These are phyloP conservation scores for Yamadazyma sp. DNA, from an alignment of 1,139 yeast species.

Conservation along the genomic window DNA sequence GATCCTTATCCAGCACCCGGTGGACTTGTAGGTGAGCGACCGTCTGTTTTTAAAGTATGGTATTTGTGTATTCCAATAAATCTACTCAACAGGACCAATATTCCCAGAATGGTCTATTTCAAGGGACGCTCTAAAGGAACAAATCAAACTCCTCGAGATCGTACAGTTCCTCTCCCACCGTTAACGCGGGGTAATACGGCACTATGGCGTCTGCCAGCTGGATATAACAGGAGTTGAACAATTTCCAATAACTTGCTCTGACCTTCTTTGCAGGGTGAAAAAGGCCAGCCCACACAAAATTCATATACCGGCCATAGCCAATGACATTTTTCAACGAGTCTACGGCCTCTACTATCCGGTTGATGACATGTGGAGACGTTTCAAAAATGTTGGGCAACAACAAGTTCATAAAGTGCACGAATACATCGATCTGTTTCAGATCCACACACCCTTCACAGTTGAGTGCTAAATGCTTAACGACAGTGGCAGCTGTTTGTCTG, in stretches of 20 bases:
- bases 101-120: neutral
- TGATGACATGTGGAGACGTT: constrained; percentile 92
- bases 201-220: constrained; percentile 76
- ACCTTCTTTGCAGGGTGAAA: constrained; percentile 94
- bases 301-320: constrained; percentile 74
- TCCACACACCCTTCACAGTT: constrained; percentile 75
- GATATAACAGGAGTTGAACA: constrained; percentile 75
- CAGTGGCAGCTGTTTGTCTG: constrained; percentile 93
- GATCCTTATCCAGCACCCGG: neutral
- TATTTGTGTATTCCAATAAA: too few species aligned
- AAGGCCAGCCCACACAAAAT: constrained; percentile 83
- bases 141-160: constrained; percentile 41
- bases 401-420: constrained; percentile 69
- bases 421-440: constrained; percentile 65
- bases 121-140: constrained; percentile 19
- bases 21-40: neutral
- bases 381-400: constrained; percentile 85
- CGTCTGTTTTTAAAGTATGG: too few species aligned
- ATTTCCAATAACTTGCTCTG: constrained; percentile 79
- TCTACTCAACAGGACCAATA: neutral
- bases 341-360: constrained; percentile 76
- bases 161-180: constrained; percentile 18
- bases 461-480: constrained; percentile 77
- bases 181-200: constrained; percentile 73
- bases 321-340: constrained; percentile 71